Evolutionary conservation across 2,329 filamentous ascomycete species (phyloP), one percentile per base, ranked within the genome.

Genomic region (Claviceps sorghi): DNA sequence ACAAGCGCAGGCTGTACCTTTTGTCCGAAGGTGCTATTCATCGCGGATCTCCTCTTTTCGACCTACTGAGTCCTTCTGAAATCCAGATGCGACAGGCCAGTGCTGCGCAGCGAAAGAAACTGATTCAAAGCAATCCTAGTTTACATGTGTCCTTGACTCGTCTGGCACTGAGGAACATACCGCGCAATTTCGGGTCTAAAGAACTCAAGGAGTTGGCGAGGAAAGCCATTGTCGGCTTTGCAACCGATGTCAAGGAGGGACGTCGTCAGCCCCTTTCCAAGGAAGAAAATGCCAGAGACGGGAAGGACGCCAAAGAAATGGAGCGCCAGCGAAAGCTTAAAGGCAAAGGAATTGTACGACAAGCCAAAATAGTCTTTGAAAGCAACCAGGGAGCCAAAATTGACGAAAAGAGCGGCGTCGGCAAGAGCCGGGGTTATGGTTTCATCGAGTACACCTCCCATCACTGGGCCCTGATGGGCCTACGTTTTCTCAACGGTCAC

Each of bases 401-500:
- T 15, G 69, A 77, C 9, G 89, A 95, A 69, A 76, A 79, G 44
- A 81, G 75, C 49, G 88, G 86, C 8, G 88, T 82, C 7, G 90
- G 90, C 47, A 80, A 86, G 64, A 93, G 86, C 65, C 80, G 91
- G 65, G 93, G 93, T 5, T 98, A 98, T 65, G 93, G 94, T 13
- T 98, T 98, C 72, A 86, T 98, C 59, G 93, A 98, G 70, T 98
- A 96, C 69, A 86, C 83, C 58, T 93, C 87, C 32, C 93, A 98
- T 64, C 84, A 93, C 49, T 91, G 85, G 75, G 93, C 93, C 15
- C 76, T 98, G 41, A 97, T 97, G 88, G 93, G 88, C 26, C 73
- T 98, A 56, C 78, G 93, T 47, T 97, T 88, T 82, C 76, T 98
- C 53, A 98, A 98, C 65, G 90, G 91, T 1, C 83, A 79, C 54